A percentile compares a stretch with the other conserved stretches of the same genome.
These are phyloP conservation scores for Alternaria postmessia DNA, from an alignment of 2,329 filamentous ascomycete genomes.

Conservation along the genomic window DNA sequence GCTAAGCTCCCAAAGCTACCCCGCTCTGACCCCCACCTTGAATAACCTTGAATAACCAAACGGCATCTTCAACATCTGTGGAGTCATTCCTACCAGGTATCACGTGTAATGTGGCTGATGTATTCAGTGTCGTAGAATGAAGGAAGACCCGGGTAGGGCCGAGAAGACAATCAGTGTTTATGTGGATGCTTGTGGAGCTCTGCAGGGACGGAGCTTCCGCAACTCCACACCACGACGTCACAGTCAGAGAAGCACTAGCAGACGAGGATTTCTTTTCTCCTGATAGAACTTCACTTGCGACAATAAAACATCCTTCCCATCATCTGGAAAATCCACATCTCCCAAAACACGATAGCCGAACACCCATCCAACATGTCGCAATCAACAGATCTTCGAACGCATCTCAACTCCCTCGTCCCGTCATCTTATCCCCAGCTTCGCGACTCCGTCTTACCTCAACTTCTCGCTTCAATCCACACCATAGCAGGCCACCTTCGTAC, in stretches of 20 bases:
- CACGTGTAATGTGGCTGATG: neutral
- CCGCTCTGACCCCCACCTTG: conserved; percentile 6
- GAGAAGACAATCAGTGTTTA: neutral
- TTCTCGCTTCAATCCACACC: conserved; percentile 24
- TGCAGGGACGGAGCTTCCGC: neutral
- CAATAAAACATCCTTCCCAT: neutral
- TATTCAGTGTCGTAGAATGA: neutral
- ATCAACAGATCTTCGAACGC: conserved; percentile 6
- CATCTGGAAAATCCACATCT: neutral
- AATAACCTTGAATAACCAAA: neutral
- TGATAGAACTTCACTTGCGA: neutral
- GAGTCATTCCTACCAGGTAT: neutral
- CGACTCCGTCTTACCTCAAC: conserved; percentile 23
- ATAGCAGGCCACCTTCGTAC: conserved; percentile 27
- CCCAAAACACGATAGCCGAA: neutral
- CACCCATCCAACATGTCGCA: conserved; percentile 6
- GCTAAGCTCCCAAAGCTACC: conserved; percentile 5
- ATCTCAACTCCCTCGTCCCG: conserved; percentile 11
- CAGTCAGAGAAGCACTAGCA: conserved; percentile 7
- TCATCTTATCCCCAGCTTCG: conserved; percentile 12
- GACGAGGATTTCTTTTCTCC: conserved; percentile 9
- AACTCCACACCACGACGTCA: conserved; percentile 22
- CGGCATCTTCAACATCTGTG: neutral
- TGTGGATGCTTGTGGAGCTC: conserved; percentile 9
- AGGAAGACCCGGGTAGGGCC: neutral